Evolutionary conservation across 192 early-diverging fungal genomes (phyloP), one percentile per base, ranked within the genome.

Genomic region (Coemansia pectinata): DNA sequence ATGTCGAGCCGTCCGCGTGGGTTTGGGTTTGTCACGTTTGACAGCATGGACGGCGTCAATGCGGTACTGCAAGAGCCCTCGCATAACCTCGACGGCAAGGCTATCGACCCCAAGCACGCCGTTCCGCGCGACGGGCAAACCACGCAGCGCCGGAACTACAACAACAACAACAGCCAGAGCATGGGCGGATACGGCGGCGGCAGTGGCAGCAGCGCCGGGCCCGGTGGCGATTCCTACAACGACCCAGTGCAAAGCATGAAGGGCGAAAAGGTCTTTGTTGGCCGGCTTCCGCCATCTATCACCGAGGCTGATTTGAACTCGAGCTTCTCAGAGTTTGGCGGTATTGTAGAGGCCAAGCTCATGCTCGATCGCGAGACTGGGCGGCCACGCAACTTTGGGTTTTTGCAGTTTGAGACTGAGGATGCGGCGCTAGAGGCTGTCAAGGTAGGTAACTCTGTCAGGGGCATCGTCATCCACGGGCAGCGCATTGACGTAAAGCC

Each of bases 1-100:
- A 86, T 87, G 62, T 92, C 93, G 1, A 92, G 93, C n/a, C 87
- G 92, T 53, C 90, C 93, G 19, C 92, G 96, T 44, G 95, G 96
- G 7, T 97, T 96, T 85, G 96, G 96, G 11, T 97, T 97, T 85
- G 91, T 97, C 53, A 95, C 93, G 0, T 97, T 96, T 83, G 92
- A 92, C 45, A 87, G 86, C 39, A 85, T 88, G 36, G 67, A 86
- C 38, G 88, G 87, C 14, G 91, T 95, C 21, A 94, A 97, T 17
- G 88, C 86, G 31, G 93, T 92, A 10, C 79, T 95, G 47, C 84
- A 84, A 45, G 76, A 87, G 71, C 81, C 85, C n/a, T 89, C 91
- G 31, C 81, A 95, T 42, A 78, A 73, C 23, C 79, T 95, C 36
- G 86, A 91, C 53, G 91, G 89, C 42, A 94, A 93, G 72, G 67